Evolutionary conservation across 1,284 basidiomycete genomes (phyloP).

Genomic region (Boletellus deceptivus): DNA sequence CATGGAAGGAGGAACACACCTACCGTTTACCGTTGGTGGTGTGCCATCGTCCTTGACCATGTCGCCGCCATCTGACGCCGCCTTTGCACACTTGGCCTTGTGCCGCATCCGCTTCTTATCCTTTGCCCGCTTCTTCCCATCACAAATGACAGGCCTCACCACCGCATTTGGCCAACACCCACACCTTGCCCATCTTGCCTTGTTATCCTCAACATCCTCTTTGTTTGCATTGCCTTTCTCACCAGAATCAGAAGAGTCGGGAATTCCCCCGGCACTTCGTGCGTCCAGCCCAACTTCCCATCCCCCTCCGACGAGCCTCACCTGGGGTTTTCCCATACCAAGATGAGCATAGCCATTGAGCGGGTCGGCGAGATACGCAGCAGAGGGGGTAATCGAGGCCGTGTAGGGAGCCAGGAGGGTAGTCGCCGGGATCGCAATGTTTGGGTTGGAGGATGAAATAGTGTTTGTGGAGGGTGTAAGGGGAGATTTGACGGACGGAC

Average conservation of each 20-base stretch:
- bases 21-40: slow-evolving; percentile 11
- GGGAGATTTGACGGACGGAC: slow-evolving; percentile 37
- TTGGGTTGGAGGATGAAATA: slow-evolving; percentile 34
- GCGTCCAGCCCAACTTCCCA: slow-evolving; percentile 83
- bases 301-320: slow-evolving; percentile 79
- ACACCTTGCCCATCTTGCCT: slow-evolving; percentile 74
- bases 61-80: slow-evolving; percentile 2
- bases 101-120: slow-evolving; percentile 17
- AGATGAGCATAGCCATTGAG: slow-evolving; percentile 70
- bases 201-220: slow-evolving; percentile 21
- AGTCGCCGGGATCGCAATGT: slow-evolving; percentile 46
- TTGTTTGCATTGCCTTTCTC: slow-evolving; percentile 3
- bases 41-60: neutral
- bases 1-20: slow-evolving; percentile 7
- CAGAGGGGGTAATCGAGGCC: slow-evolving; percentile 57
- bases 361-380: slow-evolving; percentile 61
- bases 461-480: slow-evolving; percentile 32
- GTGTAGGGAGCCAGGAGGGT: slow-evolving; percentile 56
- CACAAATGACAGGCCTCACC: slow-evolving; percentile 72
- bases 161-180: slow-evolving; percentile 92
- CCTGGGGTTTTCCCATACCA: slow-evolving; percentile 74
- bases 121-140: slow-evolving; percentile 22
- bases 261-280: slow-evolving; percentile 64
- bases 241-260: slow-evolving; percentile 5
- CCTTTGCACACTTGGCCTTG: slow-evolving; percentile 18